These are phyloP conservation scores for Salix brachista DNA, from an alignment of 345 rosid species.

Conservation along the genomic window DNA sequence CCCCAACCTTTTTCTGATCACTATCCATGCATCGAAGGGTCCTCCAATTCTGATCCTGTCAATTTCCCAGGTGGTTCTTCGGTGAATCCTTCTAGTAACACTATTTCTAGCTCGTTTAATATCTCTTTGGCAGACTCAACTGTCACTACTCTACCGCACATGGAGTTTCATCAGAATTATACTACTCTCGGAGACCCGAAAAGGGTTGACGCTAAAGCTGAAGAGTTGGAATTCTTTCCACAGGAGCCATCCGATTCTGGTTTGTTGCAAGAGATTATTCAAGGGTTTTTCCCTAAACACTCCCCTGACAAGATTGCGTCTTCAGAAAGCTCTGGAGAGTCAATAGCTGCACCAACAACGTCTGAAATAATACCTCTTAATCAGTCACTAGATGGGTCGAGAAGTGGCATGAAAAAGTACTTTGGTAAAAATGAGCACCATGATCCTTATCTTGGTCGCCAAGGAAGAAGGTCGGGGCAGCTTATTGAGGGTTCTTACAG, in stretches of 20 bases:
- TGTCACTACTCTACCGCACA: constrained; percentile 1
- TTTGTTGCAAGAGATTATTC: constrained; percentile 71
- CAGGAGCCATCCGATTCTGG: constrained; percentile 68
- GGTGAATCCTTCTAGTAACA: not conserved
- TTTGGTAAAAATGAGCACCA: not conserved
- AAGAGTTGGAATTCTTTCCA: constrained; percentile 38
- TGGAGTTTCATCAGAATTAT: constrained; percentile 3
- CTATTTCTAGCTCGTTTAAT: not conserved
- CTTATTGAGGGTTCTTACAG: constrained; percentile 9
- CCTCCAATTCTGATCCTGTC: constrained; percentile 3
- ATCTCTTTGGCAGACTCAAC: constrained; percentile 8
- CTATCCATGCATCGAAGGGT: constrained; percentile 6
- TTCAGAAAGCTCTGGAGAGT: not conserved
- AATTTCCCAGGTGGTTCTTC: not conserved
- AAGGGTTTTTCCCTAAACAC: constrained; percentile 55
- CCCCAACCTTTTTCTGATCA: constrained; percentile 15
- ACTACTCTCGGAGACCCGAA: not conserved
- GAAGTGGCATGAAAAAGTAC: constrained; percentile 5
- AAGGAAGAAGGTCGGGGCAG: constrained; percentile 12
- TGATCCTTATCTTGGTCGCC: constrained; percentile 12
- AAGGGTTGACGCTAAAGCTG: not conserved
- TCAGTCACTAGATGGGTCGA: constrained; percentile 9
- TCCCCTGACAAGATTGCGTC: constrained; percentile 17
- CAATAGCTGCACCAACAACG: not conserved
- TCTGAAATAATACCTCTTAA: constrained; percentile 8